Evolutionary conservation across 371 early-diverging fungal species (phyloP).

Genomic region (Apophysomyces elegans): DNA sequence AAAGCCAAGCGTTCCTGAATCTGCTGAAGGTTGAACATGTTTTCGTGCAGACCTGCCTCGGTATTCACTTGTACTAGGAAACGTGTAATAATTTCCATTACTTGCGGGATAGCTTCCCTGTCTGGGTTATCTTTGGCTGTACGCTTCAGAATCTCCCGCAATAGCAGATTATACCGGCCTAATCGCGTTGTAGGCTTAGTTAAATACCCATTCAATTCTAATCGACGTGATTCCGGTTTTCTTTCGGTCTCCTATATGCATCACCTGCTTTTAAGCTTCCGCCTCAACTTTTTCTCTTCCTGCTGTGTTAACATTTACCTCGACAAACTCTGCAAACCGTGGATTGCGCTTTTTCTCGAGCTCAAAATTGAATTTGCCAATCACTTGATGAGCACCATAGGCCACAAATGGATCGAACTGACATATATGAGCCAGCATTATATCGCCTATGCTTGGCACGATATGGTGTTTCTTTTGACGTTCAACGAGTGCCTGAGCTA

Average conservation of each 20-base stretch:
- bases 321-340: slow-evolving; percentile 74
- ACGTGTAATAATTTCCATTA: slow-evolving; percentile 68
- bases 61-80: slow-evolving; percentile 79
- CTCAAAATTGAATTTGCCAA: slow-evolving; percentile 82
- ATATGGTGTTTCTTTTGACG: slow-evolving; percentile 77
- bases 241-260: slow-evolving; percentile 67
- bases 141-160: slow-evolving; percentile 79
- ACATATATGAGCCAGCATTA: slow-evolving; percentile 72
- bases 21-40: slow-evolving; percentile 67
- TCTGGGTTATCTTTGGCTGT: slow-evolving; percentile 84
- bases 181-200: slow-evolving; percentile 85
- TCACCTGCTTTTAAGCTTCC: not conserved
- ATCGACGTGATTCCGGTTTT: slow-evolving; percentile 77
- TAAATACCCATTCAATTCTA: slow-evolving; percentile 81
- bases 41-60: slow-evolving; percentile 88
- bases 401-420: slow-evolving; percentile 82
- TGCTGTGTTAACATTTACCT: slow-evolving; percentile 38
- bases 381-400: slow-evolving; percentile 89
- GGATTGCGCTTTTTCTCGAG: slow-evolving; percentile 72
- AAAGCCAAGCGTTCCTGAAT: slow-evolving; percentile 37
- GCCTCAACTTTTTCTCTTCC: not conserved
- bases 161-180: slow-evolving; percentile 86
- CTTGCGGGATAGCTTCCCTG: slow-evolving; percentile 61
- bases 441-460: slow-evolving; percentile 84
- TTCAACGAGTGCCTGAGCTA: slow-evolving; percentile 67